Percentiles rank a stretch among this genome's conserved stretches.
Evolutionary conservation across 208 protist genomes (phyloP).

Genomic region (Acanthamoeba castellanii): DNA sequence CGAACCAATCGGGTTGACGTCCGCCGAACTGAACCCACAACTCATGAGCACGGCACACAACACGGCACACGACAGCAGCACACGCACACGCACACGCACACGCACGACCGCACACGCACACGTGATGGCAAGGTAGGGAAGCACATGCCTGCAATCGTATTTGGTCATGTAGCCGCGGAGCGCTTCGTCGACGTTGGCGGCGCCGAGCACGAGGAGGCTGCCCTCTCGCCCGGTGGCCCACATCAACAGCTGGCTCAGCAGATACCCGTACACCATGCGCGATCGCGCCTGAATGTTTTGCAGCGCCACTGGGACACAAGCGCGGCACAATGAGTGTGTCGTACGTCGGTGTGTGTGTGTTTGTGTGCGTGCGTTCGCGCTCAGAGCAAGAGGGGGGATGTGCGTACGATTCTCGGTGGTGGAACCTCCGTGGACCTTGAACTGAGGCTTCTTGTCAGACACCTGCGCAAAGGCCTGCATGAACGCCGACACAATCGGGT

Average conservation of each 20-base stretch:
- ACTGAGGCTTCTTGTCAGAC: slow-evolving; percentile 73
- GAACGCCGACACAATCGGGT: slow-evolving; percentile 82
- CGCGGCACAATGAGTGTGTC: background rate
- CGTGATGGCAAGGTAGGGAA: background rate
- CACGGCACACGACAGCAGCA: background rate
- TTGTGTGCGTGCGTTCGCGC: background rate
- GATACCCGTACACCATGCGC: slow-evolving; percentile 86
- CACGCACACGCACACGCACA: background rate
- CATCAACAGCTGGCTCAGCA: slow-evolving; percentile 87
- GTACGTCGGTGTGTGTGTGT: background rate
- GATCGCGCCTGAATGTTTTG: slow-evolving; percentile 91
- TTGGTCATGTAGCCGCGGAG: slow-evolving; percentile 91
- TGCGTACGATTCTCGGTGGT: slow-evolving; percentile 82
- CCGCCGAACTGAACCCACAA: slow-evolving; percentile 80
- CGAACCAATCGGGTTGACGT: slow-evolving; percentile 92
- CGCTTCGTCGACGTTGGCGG: slow-evolving; percentile 91
- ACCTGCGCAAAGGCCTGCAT: slow-evolving; percentile 72
- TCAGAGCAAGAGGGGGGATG: too few relatives aligned
- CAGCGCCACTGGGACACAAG: slow-evolving; percentile 82
- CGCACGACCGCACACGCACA: too few relatives aligned
- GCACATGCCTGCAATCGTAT: slow-evolving; percentile 89
- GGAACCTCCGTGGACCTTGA: slow-evolving; percentile 82
- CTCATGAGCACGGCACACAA: background rate
- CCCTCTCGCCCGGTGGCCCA: slow-evolving; percentile 83
- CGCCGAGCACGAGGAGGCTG: slow-evolving; percentile 89